Base-by-base conservation (phyloP, 495 filamentous ascomycete genomes). In the Aspergillus sclerotioniger region DNA sequence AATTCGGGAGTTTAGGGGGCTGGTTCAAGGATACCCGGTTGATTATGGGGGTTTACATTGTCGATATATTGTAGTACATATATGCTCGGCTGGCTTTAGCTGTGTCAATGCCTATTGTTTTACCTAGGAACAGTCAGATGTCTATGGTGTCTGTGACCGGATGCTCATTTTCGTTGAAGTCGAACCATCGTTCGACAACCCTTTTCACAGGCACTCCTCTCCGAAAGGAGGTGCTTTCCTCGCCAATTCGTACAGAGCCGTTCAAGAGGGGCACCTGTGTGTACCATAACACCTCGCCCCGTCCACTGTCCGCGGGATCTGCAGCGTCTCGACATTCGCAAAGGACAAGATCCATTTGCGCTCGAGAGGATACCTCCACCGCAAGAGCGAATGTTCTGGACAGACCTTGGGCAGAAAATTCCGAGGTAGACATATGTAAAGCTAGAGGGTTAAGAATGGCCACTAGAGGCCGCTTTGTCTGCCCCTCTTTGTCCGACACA, bases 351-450 rank as follows among this genome's bases (percentile, higher is more conserved):
- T 69, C 63, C 64, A 73, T 63, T 0, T 57, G 56, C 47, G 64
- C 64, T 3, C 60, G 59, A 19, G 65, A 66, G 1, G 87, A 85
- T 8, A 84, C 76, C 62, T 95, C 91, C 28, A 92, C 83, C 7
- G 87, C 72, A 20, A 71, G 69, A 10, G 91, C 82, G 15, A 89
- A 75, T 6, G 86, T 90, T 63, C 85, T 83, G 50, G 83, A 83
- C 6, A 96, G 69, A 0, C 91, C 92, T 68, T 96, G 91, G 0
- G 87, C 90, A 44, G 89, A 92, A 79, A 88, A 92, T 63, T 94
- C 90, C 54, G 83, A 82, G 5, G 89, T 92, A 28, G 78, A 71
- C n/a, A 76, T 76, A 71, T 96, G 92, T 35, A 90, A 68, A 29
- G 76, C 70, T 10, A 95, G 62, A 46, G 88, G 76, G 53, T 90